Base-by-base conservation (phyloP, 2,329 filamentous ascomycete genomes). In the Pestalotiopsis sp. region DNA sequence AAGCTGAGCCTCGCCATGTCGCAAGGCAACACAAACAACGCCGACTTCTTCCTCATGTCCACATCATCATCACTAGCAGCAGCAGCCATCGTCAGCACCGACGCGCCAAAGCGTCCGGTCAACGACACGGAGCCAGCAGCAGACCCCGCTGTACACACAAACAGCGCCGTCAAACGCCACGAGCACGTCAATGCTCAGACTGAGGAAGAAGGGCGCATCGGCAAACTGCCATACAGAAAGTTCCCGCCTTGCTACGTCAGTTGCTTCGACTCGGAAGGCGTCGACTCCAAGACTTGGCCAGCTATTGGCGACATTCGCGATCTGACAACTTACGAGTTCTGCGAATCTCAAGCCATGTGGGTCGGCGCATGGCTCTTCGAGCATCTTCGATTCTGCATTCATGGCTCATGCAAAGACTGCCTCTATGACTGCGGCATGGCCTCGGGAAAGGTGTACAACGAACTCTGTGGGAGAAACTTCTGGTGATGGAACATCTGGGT, bases 241-340 rank as follows among this genome's bases (percentile, higher is more conserved):
- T 49, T 64, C 17, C 61, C 61, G 4, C 2, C 9, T 12, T 64
- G 61, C 38, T 64, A 64, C 25, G 61, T 64, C 9, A 31, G 49
- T 3, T 64, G 61, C 25, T 64, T 64, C 17, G 61, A 64, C 38
- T 64, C 61, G 3, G 40, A 64, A 14, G 40, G 61, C 40, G 11
- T 20, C 12, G 27, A 31, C 14, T 25, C 23, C 59, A 64, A 64
- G 40, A 64, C 61, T 3, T 64, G 36, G 38, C 36, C 38, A 1
- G 36, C 38, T 12, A 64, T 64, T 11, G 61, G 61, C 38, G 61
- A 64, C 23, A 49, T 64, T 14, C 61, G 61, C 2, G 61, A 64
- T 38, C 41, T 64, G 4, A 64, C 61, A 6, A 17, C 20, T 2
- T 6, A 64, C 11, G 61, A 52, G 23, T 64, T 64, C 36, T 64